Conservation (phyloP, 129 eudicot genomes). For the Saussurea involucrata region DNA sequence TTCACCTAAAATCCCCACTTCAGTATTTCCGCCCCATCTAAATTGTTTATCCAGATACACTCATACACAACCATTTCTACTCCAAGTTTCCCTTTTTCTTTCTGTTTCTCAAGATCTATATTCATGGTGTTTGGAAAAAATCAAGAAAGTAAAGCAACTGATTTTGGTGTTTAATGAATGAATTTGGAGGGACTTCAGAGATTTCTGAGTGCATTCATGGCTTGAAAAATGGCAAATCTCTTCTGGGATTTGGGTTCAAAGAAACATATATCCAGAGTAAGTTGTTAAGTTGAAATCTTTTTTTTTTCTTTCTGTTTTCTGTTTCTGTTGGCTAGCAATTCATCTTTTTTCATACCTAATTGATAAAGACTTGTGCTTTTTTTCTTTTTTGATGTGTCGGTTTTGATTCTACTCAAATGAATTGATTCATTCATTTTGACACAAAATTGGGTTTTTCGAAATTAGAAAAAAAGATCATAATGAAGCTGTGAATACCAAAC, state of each 20-base stretch:
- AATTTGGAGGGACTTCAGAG: slow-evolving; percentile 1
- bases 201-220: slow-evolving; percentile 23
- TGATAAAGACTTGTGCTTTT: neutral
- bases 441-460: slow-evolving; percentile 23
- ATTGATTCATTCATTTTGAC: slow-evolving; percentile 13
- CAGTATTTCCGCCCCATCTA: slow-evolving; percentile 21
- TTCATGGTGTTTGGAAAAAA: slow-evolving; percentile 3
- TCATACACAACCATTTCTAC: slow-evolving; percentile 5
- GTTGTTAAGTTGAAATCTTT: slow-evolving; percentile 10
- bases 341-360: neutral
- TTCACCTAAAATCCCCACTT: slow-evolving; percentile 24
- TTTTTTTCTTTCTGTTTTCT: neutral
- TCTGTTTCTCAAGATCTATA: slow-evolving; percentile 21
- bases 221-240: slow-evolving; percentile 8
- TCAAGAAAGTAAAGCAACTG: neutral
- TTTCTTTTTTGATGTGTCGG: neutral
- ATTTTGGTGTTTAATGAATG: neutral
- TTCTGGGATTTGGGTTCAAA: slow-evolving; percentile 13
- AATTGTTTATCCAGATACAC: slow-evolving; percentile 22
- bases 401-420: neutral
- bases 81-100: slow-evolving; percentile 10
- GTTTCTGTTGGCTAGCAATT: neutral
- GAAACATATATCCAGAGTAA: slow-evolving; percentile 5
- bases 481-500: slow-evolving; percentile 24
- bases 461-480: slow-evolving; percentile 6